Evolutionary conservation across 2,329 filamentous ascomycete genomes (phyloP), one percentile per base, ranked within the genome.

Genomic region (Elsinoe australis): DNA sequence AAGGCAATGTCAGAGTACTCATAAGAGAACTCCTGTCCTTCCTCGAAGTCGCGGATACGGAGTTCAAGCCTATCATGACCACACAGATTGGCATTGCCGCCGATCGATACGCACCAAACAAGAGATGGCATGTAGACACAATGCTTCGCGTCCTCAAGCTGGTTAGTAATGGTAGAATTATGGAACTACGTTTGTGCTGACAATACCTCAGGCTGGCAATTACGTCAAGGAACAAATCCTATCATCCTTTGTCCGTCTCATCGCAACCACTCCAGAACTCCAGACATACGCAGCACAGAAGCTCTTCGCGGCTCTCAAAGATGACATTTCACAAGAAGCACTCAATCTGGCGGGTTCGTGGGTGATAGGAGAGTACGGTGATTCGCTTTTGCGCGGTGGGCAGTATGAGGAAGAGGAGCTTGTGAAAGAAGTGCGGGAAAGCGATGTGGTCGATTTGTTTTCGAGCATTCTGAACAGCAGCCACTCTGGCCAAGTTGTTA

Each of bases 61-160:
- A 98, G 66, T 98, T 98, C 72, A 98, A 98, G 70, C 87, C 92
- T 5, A 87, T 87, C 47, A 95, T 98, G 89, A 98, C 92, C 1
- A 92, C 84, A 47, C 92, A 98, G 62, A 98, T 98, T 64, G 92
- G 92, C 18, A 87, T 98, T 58, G 92, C 94, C 8, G 92, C 94
- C 5, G 92, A 98, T 66, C 82, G 90, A 55, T 98, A 87, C 67
- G 86, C 92, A 1, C 94, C 92, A 1, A 96, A 92, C 69, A 96
- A 96, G 70, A 78, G 92, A 63, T 98, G 92, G 92, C 92, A 98
- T 63, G 84, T 96, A 57, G 92, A 98, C 61, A 98, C 94, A 2
- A 95, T 98, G 83, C 73, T 98, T 47, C 80, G 94, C 17, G 88
- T 98, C 18, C 69, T 98, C 57, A 95, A 89, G 51, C 74, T 98